Percentiles rank a stretch among this genome's conserved stretches.
These are phyloP conservation scores for Periconia sp. DNA, from an alignment of 2,329 filamentous ascomycete genomes.

Conservation along the genomic window DNA sequence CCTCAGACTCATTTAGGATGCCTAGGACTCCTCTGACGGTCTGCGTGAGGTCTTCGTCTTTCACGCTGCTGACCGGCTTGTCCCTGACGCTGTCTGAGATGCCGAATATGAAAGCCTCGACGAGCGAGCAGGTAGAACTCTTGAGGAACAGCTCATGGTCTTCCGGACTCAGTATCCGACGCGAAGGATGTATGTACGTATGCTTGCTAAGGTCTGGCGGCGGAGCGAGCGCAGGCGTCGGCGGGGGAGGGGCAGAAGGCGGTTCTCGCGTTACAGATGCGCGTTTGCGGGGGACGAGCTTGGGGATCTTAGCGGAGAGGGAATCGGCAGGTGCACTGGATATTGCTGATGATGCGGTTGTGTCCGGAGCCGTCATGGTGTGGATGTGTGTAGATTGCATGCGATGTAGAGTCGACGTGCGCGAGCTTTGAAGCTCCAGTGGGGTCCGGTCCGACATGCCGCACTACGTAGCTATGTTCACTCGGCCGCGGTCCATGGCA, in stretches of 20 bases:
- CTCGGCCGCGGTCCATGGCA: too few species aligned
- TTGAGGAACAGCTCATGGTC: slow-evolving; percentile 84
- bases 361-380: slow-evolving; percentile 9
- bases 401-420: too few species aligned
- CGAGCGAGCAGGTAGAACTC: slow-evolving; percentile 76
- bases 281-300: slow-evolving; percentile 43
- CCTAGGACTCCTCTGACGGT: slow-evolving; percentile 68
- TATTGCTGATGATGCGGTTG: not conserved
- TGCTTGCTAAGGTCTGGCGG: slow-evolving; percentile 67
- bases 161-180: slow-evolving; percentile 78
- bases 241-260: slow-evolving; percentile 65
- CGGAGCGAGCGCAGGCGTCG: slow-evolving; percentile 74
- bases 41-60: slow-evolving; percentile 65
- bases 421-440: too few species aligned
- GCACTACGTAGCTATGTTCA: too few species aligned
- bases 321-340: slow-evolving; percentile 26
- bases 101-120: slow-evolving; percentile 84
- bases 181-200: slow-evolving; percentile 69
- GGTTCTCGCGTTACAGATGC: slow-evolving; percentile 24
- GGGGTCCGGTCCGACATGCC: too few species aligned
- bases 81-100: slow-evolving; percentile 82
- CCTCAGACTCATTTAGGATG: slow-evolving; percentile 73
- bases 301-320: slow-evolving; percentile 38
- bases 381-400: not conserved
- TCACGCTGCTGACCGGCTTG: slow-evolving; percentile 67